Evolutionary conservation across 1,284 basidiomycete genomes (phyloP).

Genomic region (Cutaneotrichosporon sp.): DNA sequence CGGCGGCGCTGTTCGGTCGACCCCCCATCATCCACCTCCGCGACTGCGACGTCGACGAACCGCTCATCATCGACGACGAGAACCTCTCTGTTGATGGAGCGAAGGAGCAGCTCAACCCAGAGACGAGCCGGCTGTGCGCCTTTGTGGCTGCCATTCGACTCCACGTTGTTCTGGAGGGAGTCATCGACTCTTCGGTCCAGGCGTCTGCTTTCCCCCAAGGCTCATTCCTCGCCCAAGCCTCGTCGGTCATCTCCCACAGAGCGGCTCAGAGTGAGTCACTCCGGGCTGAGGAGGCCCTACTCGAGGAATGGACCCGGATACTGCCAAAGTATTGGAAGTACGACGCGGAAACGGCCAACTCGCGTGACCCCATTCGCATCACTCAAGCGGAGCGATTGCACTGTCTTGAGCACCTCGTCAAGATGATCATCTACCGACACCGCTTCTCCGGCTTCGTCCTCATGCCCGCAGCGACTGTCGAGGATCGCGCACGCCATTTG

Average conservation of each 20-base stretch:
- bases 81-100: constrained; percentile 69
- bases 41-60: constrained; percentile 81
- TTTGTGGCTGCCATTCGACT: constrained; percentile 70
- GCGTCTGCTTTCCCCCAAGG: constrained; percentile 47
- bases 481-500: constrained; percentile 45
- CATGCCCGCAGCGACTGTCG: constrained; percentile 43
- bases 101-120: constrained; percentile 62
- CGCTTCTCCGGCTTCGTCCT: constrained; percentile 50
- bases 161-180: constrained; percentile 70
- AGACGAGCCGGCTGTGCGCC: constrained; percentile 68
- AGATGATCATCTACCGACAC: constrained; percentile 57
- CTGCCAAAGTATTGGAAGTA: constrained; percentile 74
- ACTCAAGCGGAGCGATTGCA: constrained; percentile 80
- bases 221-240: constrained; percentile 48
- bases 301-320: constrained; percentile 69
- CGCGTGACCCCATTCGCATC: constrained; percentile 75
- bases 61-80: constrained; percentile 78
- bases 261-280: constrained; percentile 57
- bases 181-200: constrained; percentile 53
- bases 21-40: constrained; percentile 75
- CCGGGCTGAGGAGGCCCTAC: constrained; percentile 67
- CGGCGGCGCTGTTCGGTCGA: constrained; percentile 70
- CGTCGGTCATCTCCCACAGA: constrained; percentile 45
- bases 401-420: constrained; percentile 75
- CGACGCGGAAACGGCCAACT: constrained; percentile 70